Evolutionary conservation across 352 stramenopile species (phyloP).

Genomic region (Plasmopara viticola): DNA sequence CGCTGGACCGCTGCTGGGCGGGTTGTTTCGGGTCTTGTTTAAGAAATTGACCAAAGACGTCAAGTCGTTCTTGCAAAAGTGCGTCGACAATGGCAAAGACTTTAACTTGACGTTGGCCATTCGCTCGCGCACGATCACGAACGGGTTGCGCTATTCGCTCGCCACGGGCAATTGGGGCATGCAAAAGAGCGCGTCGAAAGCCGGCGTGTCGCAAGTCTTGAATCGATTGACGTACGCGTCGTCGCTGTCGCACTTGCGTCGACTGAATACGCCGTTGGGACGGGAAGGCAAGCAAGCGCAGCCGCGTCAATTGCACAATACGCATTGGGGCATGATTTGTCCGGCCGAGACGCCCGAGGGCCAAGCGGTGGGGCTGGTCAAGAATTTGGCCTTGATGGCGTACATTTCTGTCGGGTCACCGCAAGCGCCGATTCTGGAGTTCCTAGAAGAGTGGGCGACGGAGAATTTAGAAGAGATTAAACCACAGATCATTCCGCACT

Average conservation of each 20-base stretch:
- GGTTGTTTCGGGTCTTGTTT: conserved; percentile 98
- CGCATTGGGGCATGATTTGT: conserved; percentile 99
- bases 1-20: conserved; percentile 94
- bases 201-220: conserved; percentile 98
- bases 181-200: conserved; percentile 92
- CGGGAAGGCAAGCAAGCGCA: conserved; percentile 98
- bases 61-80: conserved; percentile 89
- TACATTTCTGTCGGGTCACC: conserved; percentile 95
- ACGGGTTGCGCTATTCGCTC: conserved; percentile 98
- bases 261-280: conserved; percentile 98
- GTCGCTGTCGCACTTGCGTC: conserved; percentile 96
- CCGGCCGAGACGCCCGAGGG: conserved; percentile 94
- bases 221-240: conserved; percentile 99
- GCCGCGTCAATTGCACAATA: conserved; percentile 99
- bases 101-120: conserved; percentile 98
- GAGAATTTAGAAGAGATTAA: conserved; percentile 98
- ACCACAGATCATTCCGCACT: conserved; percentile 95
- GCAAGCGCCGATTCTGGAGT: conserved; percentile 95
- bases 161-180: conserved; percentile 99
- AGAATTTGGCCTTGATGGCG: conserved; percentile 99
- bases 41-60: conserved; percentile 99
- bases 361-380: conserved; percentile 93
- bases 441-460: conserved; percentile 97
- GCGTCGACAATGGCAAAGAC: conserved; percentile 88
- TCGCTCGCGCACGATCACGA: conserved; percentile 97